phyloP scores from a whole-genome alignment of 768 basidiomycete species.

The Tylopilus sp. region DNA sequence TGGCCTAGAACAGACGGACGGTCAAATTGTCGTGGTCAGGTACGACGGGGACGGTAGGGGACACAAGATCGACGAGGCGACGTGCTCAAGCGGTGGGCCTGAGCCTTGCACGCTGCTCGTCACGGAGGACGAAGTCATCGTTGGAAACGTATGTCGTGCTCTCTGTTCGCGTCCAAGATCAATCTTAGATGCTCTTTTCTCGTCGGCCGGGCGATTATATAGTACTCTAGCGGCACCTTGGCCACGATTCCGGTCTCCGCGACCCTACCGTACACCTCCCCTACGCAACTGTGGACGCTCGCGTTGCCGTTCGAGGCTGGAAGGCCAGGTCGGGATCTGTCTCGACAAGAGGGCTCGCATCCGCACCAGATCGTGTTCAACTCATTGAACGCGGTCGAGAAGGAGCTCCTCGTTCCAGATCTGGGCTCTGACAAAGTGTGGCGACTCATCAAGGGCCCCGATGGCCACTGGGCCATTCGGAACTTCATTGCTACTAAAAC shows the following conservation, averaged over 20 bases:
- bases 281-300: slow-evolving; percentile 33
- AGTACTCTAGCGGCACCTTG: slow-evolving; percentile 72
- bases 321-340: slow-evolving; percentile 59
- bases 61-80: slow-evolving; percentile 40
- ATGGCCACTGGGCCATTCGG: slow-evolving; percentile 47
- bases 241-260: slow-evolving; percentile 53
- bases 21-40: slow-evolving; percentile 57
- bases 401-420: slow-evolving; percentile 70
- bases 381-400: slow-evolving; percentile 40
- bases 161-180: background rate
- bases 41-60: slow-evolving; percentile 49
- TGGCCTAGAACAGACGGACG: slow-evolving; percentile 65
- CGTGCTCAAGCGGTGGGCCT: slow-evolving; percentile 48
- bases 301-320: slow-evolving; percentile 36
- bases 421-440: slow-evolving; percentile 71
- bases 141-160: slow-evolving; percentile 65
- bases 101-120: slow-evolving; percentile 66
- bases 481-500: slow-evolving; percentile 46
- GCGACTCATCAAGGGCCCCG: slow-evolving; percentile 43
- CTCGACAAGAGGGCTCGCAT: slow-evolving; percentile 70
- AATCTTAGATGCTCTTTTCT: background rate
- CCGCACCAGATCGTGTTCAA: slow-evolving; percentile 64
- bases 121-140: slow-evolving; percentile 53
- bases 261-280: slow-evolving; percentile 43
- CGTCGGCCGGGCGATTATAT: background rate